These are phyloP conservation scores for Yarrowia yakushimensis DNA, from an alignment of 805 yeast genomes.

Conservation along the genomic window DNA sequence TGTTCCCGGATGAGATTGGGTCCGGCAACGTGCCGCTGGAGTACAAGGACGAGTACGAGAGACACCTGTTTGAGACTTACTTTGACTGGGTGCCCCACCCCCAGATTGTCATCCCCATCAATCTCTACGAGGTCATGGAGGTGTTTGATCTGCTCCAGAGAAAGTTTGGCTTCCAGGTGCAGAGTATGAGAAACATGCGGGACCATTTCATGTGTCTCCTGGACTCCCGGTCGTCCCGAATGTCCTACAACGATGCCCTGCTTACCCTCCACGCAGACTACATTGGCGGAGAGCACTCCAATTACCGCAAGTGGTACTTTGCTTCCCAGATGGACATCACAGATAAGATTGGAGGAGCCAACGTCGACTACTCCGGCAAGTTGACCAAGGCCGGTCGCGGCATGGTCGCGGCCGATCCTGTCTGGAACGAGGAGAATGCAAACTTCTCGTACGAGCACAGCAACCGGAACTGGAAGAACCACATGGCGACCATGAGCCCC, in stretches of 20 bases:
- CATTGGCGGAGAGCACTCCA: slow-evolving; percentile 66
- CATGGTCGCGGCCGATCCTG: slow-evolving; percentile 20
- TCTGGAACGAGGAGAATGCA: slow-evolving; percentile 39
- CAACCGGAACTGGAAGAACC: slow-evolving; percentile 43
- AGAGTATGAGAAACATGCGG: slow-evolving; percentile 62
- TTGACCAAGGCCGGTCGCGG: slow-evolving; percentile 27
- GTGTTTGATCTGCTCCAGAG: slow-evolving; percentile 51
- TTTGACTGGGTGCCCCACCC: slow-evolving; percentile 16
- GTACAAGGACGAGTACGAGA: neutral
- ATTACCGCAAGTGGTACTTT: slow-evolving; percentile 73
- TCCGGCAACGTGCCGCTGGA: neutral
- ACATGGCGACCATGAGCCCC: slow-evolving; percentile 50
- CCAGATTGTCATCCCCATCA: slow-evolving; percentile 29
- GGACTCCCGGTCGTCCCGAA: slow-evolving; percentile 67
- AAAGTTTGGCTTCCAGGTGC: slow-evolving; percentile 66
- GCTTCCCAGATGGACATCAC: slow-evolving; percentile 66
- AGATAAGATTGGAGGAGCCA: slow-evolving; percentile 38
- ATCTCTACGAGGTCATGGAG: slow-evolving; percentile 49
- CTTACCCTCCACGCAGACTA: slow-evolving; percentile 66
- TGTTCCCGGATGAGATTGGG: slow-evolving; percentile 11
- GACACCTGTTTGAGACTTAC: neutral
- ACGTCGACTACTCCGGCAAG: slow-evolving; percentile 30
- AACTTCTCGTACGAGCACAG: slow-evolving; percentile 55
- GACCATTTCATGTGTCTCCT: slow-evolving; percentile 59
- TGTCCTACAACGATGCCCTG: slow-evolving; percentile 55